Evolutionary conservation across 148 eudicot genomes (phyloP), one percentile per base, ranked within the genome.

Genomic region (Linanthus parryae): DNA sequence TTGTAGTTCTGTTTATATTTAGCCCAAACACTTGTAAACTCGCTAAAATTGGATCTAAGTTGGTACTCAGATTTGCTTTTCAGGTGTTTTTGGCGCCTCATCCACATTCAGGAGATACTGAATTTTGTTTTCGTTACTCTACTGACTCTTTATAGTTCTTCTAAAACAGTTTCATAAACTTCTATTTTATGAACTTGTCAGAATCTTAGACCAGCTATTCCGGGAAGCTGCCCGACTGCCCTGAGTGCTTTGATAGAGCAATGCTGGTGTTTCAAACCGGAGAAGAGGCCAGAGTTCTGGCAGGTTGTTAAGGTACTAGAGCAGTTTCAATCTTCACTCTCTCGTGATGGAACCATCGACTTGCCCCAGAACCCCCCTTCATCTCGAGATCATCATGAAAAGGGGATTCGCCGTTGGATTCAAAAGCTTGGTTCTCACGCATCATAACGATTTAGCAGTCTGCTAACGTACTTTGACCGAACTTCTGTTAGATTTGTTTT

Each of bases 261-360:
- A 14, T 51, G 55, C 34, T 51, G 55, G 55, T 51, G 39, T 0
- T 5, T 31, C 20, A 19, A 51, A 10, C 55, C 39, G 8, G 39
- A 51, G 4, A 51, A 51, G 15, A 51, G 55, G 13, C 55, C 55
- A 18, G 39, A 51, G 23, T 51, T 51, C 21, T 51, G 55, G 55
- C 40, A 51, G 23, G 17, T 51, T 1, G 23, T 51, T 7, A 51
- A 51, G 29, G 55, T 51, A 33, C 34, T 51, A 17, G 55, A 51
- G 21, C 55, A 51, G 3, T 31, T 51, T 17, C 26, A 51, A 16
- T 51, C 39, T 51, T 51, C 55, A 33, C 25, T 51, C 4, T n/a
- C 22, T 30, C 15, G 22, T 13, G 40, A 51, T 33, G 55, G 55
- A 10, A 51, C 39, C 16, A 6, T 51, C 15, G 20, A 25, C 40